phyloP scores from a whole-genome alignment of 352 stramenopile species.

The Phytophthora tubulina region DNA sequence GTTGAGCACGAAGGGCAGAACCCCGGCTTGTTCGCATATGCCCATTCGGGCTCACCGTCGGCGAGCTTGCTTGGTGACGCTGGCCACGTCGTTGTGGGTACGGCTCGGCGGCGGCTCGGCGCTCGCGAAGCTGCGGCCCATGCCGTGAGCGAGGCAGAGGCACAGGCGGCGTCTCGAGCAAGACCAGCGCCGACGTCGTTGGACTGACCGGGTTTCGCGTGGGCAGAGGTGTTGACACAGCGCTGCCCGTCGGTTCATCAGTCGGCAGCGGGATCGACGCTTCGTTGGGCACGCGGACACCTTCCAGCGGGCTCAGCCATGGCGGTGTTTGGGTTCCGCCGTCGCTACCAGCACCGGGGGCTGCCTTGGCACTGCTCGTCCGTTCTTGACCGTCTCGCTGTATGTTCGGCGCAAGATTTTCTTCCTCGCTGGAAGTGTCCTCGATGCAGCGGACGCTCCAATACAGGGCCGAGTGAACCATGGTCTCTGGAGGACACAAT shows the following conservation, averaged over 20 bases:
- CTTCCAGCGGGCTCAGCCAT: background rate
- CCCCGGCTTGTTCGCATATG: background rate
- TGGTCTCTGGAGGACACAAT: background rate
- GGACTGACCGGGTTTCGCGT: background rate
- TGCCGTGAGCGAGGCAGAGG: background rate
- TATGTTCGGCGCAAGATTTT: slow-evolving; percentile 11
- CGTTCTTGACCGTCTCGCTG: background rate
- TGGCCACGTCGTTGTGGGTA: background rate
- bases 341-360: background rate
- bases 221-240: background rate
- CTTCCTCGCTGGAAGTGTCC: slow-evolving; percentile 2
- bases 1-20: background rate
- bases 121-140: background rate
- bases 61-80: background rate
- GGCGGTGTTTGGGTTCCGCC: background rate
- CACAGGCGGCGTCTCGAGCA: background rate
- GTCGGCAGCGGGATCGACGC: background rate
- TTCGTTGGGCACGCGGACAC: background rate
- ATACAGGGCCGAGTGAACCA: slow-evolving; percentile 6
- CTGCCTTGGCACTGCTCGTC: background rate
- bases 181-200: background rate
- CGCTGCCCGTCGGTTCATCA: background rate
- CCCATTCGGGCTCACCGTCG: background rate
- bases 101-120: background rate
- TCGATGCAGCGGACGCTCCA: slow-evolving; percentile 4